These are phyloP conservation scores for Aspergillus hancockii DNA, from an alignment of 495 filamentous ascomycete genomes.

Conservation along the genomic window DNA sequence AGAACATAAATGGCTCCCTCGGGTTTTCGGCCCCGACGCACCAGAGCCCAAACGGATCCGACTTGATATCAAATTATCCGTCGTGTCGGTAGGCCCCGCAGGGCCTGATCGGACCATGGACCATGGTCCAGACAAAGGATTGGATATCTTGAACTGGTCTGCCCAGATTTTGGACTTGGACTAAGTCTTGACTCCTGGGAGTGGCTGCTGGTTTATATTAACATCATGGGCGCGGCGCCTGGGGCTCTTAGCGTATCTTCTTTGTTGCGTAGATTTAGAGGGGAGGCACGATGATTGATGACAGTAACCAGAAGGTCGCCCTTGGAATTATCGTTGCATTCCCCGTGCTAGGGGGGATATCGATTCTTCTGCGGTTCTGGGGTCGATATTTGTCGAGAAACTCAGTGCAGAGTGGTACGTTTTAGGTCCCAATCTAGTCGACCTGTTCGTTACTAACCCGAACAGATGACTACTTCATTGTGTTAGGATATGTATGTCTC, in stretches of 20 bases:
- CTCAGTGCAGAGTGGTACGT: slow-evolving; percentile 26
- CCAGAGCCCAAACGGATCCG: no score
- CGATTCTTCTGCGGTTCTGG: slow-evolving; percentile 43
- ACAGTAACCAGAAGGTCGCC: slow-evolving; percentile 39
- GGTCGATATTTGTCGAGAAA: slow-evolving; percentile 44
- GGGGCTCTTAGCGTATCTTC: background rate
- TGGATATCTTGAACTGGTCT: background rate
- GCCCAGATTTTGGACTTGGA: background rate
- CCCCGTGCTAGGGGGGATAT: slow-evolving; percentile 43
- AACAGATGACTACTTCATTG: slow-evolving; percentile 29
- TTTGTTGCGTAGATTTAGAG: background rate
- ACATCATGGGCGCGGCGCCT: background rate
- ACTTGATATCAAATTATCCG: background rate
- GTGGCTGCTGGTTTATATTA: background rate
- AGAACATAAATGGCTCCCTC: no score
- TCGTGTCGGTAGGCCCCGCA: background rate
- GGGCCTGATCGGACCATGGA: background rate
- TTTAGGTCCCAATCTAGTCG: slow-evolving; percentile 36
- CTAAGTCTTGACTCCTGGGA: background rate
- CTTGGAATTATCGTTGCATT: slow-evolving; percentile 51
- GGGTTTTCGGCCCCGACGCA: background rate
- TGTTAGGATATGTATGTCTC: slow-evolving; percentile 24
- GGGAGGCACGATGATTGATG: slow-evolving; percentile 19
- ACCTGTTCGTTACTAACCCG: slow-evolving; percentile 13
- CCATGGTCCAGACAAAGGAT: background rate